Evolutionary conservation across 106 monocot genomes (phyloP).

Genomic region (Dioscorea dumetorum): DNA sequence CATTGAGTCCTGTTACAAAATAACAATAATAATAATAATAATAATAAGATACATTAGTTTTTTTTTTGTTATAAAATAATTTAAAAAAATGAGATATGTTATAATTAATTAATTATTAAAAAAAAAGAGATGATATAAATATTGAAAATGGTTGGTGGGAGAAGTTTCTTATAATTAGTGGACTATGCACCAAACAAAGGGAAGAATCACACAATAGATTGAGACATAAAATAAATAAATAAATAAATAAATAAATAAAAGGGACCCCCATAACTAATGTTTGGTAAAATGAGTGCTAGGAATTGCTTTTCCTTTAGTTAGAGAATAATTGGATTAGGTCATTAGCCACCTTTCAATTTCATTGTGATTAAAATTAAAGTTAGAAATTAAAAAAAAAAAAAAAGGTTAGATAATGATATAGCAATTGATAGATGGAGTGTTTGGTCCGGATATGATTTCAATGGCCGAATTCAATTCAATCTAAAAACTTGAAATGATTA

Average conservation of each 20-base stretch:
- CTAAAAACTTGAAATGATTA: too few relatives aligned
- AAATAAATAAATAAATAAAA: too few relatives aligned
- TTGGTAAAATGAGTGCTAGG: too few relatives aligned
- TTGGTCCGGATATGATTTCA: too few relatives aligned
- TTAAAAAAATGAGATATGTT: neutral
- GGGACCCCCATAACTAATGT: too few relatives aligned
- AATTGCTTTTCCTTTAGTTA: too few relatives aligned
- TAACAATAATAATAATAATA: neutral
- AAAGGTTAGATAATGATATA: neutral
- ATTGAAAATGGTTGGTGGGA: neutral
- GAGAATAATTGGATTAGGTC: neutral
- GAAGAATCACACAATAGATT: too few relatives aligned
- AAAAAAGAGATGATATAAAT: neutral
- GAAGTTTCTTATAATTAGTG: neutral
- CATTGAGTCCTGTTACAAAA: conserved; percentile 37
- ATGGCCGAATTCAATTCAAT: too few relatives aligned
- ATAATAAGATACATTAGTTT: neutral
- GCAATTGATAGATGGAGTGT: neutral
- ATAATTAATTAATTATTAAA: neutral
- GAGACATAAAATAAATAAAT: too few relatives aligned
- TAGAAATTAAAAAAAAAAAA: too few relatives aligned
- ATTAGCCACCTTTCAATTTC: neutral
- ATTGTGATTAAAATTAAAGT: neutral
- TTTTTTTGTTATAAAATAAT: too few relatives aligned
- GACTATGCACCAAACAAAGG: neutral